Conservation (phyloP, 2,329 filamentous ascomycete genomes). For the Rutstroemia sydowiana region DNA sequence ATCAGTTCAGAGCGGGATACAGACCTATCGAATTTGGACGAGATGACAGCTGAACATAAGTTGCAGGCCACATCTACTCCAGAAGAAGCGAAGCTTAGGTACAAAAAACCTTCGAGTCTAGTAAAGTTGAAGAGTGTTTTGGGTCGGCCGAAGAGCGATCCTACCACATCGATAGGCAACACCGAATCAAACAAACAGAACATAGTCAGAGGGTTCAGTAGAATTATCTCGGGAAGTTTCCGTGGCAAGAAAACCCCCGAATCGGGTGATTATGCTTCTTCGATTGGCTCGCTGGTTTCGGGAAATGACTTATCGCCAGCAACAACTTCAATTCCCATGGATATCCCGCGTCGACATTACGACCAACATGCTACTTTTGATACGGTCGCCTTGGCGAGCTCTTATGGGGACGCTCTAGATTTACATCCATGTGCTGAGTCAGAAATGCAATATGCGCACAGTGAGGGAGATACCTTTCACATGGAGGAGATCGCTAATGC, state of each 20-base stretch:
- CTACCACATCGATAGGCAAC: not conserved
- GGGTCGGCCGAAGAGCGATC: not conserved
- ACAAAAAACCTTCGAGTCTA: not conserved
- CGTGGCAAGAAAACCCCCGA: not conserved
- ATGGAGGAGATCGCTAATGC: too few species aligned
- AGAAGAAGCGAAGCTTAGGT: not conserved
- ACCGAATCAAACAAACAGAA: not conserved
- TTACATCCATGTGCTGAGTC: too few species aligned
- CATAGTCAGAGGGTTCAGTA: not conserved
- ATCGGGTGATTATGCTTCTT: not conserved
- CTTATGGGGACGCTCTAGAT: too few species aligned
- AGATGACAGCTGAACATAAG: not conserved
- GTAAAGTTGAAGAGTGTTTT: slow-evolving; percentile 1
- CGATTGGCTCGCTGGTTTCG: too few species aligned
- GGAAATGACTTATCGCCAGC: too few species aligned
- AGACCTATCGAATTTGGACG: not conserved
- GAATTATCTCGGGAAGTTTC: not conserved
- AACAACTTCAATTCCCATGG: too few species aligned
- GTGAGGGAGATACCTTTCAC: too few species aligned
- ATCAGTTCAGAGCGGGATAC: not conserved
- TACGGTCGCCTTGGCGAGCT: too few species aligned
- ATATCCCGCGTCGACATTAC: too few species aligned
- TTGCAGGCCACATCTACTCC: not conserved
- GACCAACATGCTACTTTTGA: too few species aligned
- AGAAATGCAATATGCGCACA: too few species aligned